Conservation (phyloP, 1,139 yeast species). For the Dujonia santamariae region DNA sequence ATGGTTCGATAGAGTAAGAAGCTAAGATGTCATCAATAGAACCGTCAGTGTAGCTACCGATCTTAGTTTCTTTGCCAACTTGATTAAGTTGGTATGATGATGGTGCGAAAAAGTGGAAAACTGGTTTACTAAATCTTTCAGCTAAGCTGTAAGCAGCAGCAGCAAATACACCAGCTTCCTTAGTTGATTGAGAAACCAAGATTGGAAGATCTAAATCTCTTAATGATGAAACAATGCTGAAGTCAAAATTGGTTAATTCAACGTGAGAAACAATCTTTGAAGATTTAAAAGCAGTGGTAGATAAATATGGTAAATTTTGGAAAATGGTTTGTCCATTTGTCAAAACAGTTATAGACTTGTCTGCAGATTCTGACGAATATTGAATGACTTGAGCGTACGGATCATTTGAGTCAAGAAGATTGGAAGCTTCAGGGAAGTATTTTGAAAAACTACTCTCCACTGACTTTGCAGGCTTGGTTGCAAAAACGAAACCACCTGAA, state of each 20-base stretch:
- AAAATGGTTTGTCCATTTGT: constrained; percentile 54
- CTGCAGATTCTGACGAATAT: constrained; percentile 18
- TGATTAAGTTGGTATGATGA: constrained; percentile 16
- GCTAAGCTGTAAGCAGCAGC: constrained; percentile 60
- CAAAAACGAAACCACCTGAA: constrained; percentile 27
- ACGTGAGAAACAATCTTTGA: constrained; percentile 59
- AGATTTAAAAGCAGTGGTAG: constrained; percentile 35
- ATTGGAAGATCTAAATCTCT: constrained; percentile 67
- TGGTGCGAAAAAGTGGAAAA: constrained; percentile 64
- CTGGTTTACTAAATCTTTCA: constrained; percentile 46
- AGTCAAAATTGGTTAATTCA: constrained; percentile 56
- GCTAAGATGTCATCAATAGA: constrained; percentile 23
- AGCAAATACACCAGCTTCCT: constrained; percentile 52
- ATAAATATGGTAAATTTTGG: constrained; percentile 53
- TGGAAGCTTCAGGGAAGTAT: constrained; percentile 22
- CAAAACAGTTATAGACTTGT: constrained; percentile 40
- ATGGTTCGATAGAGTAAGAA: constrained; percentile 27
- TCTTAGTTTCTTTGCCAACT: constrained; percentile 13
- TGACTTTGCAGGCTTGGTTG: constrained; percentile 39
- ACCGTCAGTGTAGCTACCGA: constrained; percentile 4
- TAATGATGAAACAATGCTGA: constrained; percentile 60
- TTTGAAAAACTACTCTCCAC: constrained; percentile 10
- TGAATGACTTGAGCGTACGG: constrained; percentile 46
- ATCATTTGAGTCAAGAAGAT: constrained; percentile 49
- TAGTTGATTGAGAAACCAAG: constrained; percentile 58